Percentiles rank a stretch among this genome's conserved stretches.
Evolutionary conservation across 495 filamentous ascomycete genomes (phyloP).

Genomic region (Penicillium paradoxum): DNA sequence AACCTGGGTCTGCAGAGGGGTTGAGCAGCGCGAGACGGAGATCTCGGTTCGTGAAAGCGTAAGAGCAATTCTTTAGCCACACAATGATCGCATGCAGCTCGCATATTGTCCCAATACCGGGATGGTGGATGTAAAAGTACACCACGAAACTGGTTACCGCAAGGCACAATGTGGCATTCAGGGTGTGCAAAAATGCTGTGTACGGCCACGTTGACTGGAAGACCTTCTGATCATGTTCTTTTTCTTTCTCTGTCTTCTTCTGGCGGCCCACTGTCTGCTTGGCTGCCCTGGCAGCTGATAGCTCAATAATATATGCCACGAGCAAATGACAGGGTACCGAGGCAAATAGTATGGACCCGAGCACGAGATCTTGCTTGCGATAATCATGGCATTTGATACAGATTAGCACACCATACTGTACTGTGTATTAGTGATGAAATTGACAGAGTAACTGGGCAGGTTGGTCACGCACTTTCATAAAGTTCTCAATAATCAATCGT

Average conservation of each 20-base stretch:
- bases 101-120: slow-evolving; percentile 84
- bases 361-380: slow-evolving; percentile 66
- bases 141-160: slow-evolving; percentile 76
- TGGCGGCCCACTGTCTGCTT: slow-evolving; percentile 57
- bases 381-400: slow-evolving; percentile 90
- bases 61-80: slow-evolving; percentile 92
- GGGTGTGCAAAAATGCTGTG: slow-evolving; percentile 68
- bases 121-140: slow-evolving; percentile 86
- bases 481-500: slow-evolving; percentile 91
- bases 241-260: slow-evolving; percentile 56
- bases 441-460: background rate
- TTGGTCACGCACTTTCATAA: slow-evolving; percentile 66
- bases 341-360: slow-evolving; percentile 71
- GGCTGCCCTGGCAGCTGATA: slow-evolving; percentile 71
- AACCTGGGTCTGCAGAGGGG: slow-evolving; percentile 49
- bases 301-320: slow-evolving; percentile 81
- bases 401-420: slow-evolving; percentile 86
- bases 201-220: slow-evolving; percentile 72
- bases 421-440: slow-evolving; percentile 3
- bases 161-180: slow-evolving; percentile 81
- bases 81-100: slow-evolving; percentile 92
- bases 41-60: slow-evolving; percentile 94
- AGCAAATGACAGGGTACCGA: slow-evolving; percentile 87
- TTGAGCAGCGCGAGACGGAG: slow-evolving; percentile 82
- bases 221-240: slow-evolving; percentile 39